A percentile compares a stretch with the other conserved stretches of the same genome.
phyloP scores from a whole-genome alignment of 352 stramenopile species.

The Pythium vanterpoolii region DNA sequence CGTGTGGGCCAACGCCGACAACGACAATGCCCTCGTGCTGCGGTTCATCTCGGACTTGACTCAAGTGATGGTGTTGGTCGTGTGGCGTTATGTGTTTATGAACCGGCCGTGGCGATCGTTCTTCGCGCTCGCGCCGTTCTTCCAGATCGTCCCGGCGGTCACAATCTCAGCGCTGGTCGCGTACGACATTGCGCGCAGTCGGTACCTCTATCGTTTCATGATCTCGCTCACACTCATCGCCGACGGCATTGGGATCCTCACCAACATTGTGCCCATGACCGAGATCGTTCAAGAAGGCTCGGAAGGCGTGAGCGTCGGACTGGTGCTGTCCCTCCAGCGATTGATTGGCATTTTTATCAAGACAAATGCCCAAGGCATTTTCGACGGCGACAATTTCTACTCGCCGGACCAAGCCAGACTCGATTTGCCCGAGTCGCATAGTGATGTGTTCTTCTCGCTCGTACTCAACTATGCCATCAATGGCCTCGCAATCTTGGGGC shows the following conservation, averaged over 20 bases:
- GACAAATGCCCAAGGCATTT: slow-evolving; percentile 28
- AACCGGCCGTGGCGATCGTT: slow-evolving; percentile 23
- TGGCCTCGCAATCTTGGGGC: slow-evolving; percentile 20
- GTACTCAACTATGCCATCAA: slow-evolving; percentile 35
- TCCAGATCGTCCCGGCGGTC: slow-evolving; percentile 17
- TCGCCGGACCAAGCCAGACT: slow-evolving; percentile 6
- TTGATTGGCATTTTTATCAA: slow-evolving; percentile 30
- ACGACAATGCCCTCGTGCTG: slow-evolving; percentile 22
- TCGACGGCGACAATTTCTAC: slow-evolving; percentile 30
- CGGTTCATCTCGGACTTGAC: slow-evolving; percentile 33
- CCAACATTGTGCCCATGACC: slow-evolving; percentile 29
- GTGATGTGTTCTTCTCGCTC: slow-evolving; percentile 26
- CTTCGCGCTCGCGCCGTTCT: slow-evolving; percentile 16
- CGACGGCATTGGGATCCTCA: slow-evolving; percentile 28
- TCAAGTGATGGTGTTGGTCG: slow-evolving; percentile 19
- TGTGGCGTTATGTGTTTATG: slow-evolving; percentile 22
- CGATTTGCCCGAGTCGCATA: slow-evolving; percentile 18
- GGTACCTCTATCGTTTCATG: slow-evolving; percentile 22
- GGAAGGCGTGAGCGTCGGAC: slow-evolving; percentile 25
- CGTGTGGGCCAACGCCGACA: neutral
- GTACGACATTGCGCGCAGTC: slow-evolving; percentile 7
- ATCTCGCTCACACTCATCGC: slow-evolving; percentile 27
- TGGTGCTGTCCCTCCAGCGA: slow-evolving; percentile 29
- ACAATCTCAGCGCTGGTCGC: slow-evolving; percentile 12
- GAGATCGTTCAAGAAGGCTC: slow-evolving; percentile 33